Evolutionary conservation across 208 protist species (phyloP).

Genomic region (Acanthamoeba healyi): DNA sequence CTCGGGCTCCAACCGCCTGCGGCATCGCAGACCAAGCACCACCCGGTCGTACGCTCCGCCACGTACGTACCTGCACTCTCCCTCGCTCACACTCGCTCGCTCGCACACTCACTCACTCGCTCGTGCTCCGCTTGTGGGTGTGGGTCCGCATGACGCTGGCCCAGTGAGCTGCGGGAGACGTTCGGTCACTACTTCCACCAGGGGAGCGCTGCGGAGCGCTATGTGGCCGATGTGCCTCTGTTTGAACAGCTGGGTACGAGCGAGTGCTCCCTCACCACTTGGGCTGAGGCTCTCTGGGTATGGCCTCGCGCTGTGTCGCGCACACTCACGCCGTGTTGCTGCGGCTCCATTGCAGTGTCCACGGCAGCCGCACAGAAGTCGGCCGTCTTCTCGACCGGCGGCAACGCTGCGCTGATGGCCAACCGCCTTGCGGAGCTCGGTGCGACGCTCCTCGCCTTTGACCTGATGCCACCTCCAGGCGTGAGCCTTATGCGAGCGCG

Average conservation of each 20-base stretch:
- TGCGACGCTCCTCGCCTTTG: neutral
- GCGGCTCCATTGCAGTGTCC: neutral
- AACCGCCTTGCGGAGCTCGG: slow-evolving; percentile 49
- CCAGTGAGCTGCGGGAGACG: slow-evolving; percentile 38
- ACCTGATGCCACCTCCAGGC: neutral
- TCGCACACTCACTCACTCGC: neutral
- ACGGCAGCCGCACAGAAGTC: neutral
- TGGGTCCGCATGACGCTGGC: neutral
- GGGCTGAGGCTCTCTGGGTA: neutral
- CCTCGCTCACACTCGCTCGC: neutral
- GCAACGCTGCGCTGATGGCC: slow-evolving; percentile 66
- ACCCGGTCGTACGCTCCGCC: neutral
- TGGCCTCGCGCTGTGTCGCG: neutral
- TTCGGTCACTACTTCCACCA: slow-evolving; percentile 62
- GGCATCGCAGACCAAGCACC: neutral
- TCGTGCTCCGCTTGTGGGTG: too few species aligned
- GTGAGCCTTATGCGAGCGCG: too few species aligned
- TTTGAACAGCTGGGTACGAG: slow-evolving; percentile 25
- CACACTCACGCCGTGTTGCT: neutral
- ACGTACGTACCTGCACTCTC: neutral
- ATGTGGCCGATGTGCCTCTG: neutral
- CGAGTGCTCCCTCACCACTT: too few species aligned
- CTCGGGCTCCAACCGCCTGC: neutral
- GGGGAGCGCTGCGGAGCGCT: slow-evolving; percentile 68
- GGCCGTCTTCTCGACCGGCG: slow-evolving; percentile 38